Evolutionary conservation across 331 rosid species (phyloP), one percentile per base, ranked within the genome.

Genomic region (Malus hybrid): DNA sequence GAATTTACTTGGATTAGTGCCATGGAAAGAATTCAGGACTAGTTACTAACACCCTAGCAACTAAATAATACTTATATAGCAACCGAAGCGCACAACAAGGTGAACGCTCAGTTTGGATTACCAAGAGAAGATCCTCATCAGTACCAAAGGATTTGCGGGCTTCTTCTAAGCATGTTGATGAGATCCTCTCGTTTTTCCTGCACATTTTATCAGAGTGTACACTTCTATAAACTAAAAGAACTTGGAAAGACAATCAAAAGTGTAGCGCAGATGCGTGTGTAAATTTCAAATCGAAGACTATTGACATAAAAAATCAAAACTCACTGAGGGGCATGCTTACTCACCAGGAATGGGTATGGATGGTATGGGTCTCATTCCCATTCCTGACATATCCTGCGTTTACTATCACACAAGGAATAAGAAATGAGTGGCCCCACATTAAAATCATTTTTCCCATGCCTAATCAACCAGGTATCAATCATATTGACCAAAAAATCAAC

Each of bases 121-220:
- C 97, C 96, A 94, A 81, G 67, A 94, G 92, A 84, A 94, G 86
- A 84, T 94, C 99, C 81, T 94, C 99, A 79, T 92, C 99, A 29
- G 99, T 94, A 61, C 99, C 99, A 70, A 88, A 94, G 88, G 92
- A 84, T 83, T 89, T 92, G 57, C 97, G 97, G 67, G 97, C 96
- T 86, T 89, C 97, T 86, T 92, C 91, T 60, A 94, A 87, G 72
- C 90, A 89, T 64, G 88, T 76, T 26, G 91, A 90, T 36, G 97
- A 85, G 60, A 94, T 80, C 90, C 84, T 83, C 83, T 83, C 88
- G 44, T 85, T 88, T 68, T 89, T 87, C 85, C 97, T 94, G 85
- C 86, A 84, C 14, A 68, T 63, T 48, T 42, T 63, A 68, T 34
- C 29, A 10, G 24, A 28, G 55, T 33, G 15, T 30, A 32, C 71